Percentiles rank a stretch among this genome's conserved stretches.
Conservation (phyloP, 305 asterid genomes). For the Galium porrigens region DNA sequence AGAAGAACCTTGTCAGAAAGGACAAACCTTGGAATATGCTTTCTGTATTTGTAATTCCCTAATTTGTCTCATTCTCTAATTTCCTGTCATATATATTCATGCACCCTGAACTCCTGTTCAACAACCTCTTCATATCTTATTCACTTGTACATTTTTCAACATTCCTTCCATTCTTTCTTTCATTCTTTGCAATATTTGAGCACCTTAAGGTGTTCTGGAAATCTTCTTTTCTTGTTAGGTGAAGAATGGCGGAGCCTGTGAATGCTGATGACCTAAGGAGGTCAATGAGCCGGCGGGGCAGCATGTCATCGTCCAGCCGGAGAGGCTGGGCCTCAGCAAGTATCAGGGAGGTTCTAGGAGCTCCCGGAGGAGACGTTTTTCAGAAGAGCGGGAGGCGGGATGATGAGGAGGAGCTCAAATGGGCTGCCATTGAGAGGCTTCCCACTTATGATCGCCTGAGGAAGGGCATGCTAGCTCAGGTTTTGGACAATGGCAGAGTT, state of each 20-base stretch:
- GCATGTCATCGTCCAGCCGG: slow-evolving; percentile 38
- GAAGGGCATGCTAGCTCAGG: slow-evolving; percentile 53
- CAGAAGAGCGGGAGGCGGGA: slow-evolving; percentile 48
- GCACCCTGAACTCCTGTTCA: not conserved
- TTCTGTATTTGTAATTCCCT: slow-evolving; percentile 6
- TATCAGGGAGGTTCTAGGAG: slow-evolving; percentile 52
- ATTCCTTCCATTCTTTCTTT: slow-evolving; percentile 6
- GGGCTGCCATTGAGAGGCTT: slow-evolving; percentile 92
- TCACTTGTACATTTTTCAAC: not conserved
- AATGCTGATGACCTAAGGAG: slow-evolving; percentile 37
- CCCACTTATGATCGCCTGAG: slow-evolving; percentile 70
- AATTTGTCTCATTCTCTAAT: slow-evolving; percentile 12
- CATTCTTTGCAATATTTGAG: not conserved
- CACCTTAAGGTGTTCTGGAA: slow-evolving; percentile 15
- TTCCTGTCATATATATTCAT: slow-evolving; percentile 7
- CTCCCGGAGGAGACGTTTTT: slow-evolving; percentile 59
- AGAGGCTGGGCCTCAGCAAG: slow-evolving; percentile 75
- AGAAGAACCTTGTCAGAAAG: slow-evolving; percentile 7
- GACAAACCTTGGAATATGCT: slow-evolving; percentile 15
- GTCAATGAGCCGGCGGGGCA: slow-evolving; percentile 41
- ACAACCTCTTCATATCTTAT: not conserved
- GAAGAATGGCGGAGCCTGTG: slow-evolving; percentile 30
- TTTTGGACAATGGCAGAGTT: slow-evolving; percentile 53
- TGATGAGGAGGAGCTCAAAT: slow-evolving; percentile 73
- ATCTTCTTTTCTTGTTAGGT: not conserved